Conservation (phyloP, 2,329 filamentous ascomycete species). For the Pseudonectria buxi region DNA sequence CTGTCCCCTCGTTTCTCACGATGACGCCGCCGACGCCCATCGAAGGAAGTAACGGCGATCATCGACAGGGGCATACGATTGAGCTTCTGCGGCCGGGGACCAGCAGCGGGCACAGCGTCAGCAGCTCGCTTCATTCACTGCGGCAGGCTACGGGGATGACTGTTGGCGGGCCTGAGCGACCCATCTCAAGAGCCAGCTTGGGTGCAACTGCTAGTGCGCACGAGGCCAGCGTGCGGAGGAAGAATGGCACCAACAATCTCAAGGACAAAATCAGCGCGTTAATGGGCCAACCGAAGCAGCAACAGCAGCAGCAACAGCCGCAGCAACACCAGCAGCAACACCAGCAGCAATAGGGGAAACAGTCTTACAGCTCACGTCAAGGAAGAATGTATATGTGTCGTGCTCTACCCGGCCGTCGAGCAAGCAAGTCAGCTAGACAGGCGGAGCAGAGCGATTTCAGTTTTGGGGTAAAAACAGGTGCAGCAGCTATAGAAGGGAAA, state of each 20-base stretch:
- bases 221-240: constrained; percentile 20
- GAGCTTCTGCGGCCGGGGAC: constrained; percentile 28
- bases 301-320: constrained; percentile 7
- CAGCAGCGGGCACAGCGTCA: constrained; percentile 23
- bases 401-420: too few species aligned
- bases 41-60: constrained; percentile 17
- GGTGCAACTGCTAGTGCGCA: constrained; percentile 7
- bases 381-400: too few species aligned
- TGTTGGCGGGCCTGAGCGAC: constrained; percentile 17
- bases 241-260: constrained; percentile 24
- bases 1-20: constrained; percentile 36
- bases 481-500: too few species aligned
- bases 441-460: too few species aligned
- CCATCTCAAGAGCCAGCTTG: constrained; percentile 27
- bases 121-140: constrained; percentile 12
- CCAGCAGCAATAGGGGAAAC: not conserved
- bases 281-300: constrained; percentile 22
- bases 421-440: too few species aligned
- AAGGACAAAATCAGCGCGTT: constrained; percentile 31
- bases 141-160: constrained; percentile 11
- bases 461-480: too few species aligned
- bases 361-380: too few species aligned
- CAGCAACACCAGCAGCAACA: not conserved
- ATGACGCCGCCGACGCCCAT: constrained; percentile 42
- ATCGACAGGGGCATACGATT: constrained; percentile 19